phyloP scores from a whole-genome alignment of 2,329 filamentous ascomycete species.

The Phoma herbarum region DNA sequence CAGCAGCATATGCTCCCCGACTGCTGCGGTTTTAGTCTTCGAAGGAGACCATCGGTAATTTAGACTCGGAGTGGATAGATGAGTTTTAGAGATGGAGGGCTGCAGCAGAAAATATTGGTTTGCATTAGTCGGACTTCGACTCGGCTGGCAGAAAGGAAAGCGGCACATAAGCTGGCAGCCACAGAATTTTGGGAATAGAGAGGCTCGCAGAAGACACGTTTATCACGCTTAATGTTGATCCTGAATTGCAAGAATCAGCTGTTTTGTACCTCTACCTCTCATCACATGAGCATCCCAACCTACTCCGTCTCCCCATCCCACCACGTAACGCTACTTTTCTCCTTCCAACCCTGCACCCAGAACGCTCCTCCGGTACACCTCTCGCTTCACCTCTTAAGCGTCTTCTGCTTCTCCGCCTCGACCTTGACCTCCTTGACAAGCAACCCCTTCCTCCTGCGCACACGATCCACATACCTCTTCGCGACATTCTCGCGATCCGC shows the following conservation, averaged over 20 bases:
- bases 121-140: too few relatives aligned
- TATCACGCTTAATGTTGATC: too few relatives aligned
- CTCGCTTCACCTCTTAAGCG: constrained; percentile 65
- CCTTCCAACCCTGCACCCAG: constrained; percentile 15
- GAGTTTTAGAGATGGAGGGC: too few relatives aligned
- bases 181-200: too few relatives aligned
- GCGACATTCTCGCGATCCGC: constrained; percentile 96
- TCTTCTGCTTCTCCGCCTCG: constrained; percentile 93
- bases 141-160: too few relatives aligned
- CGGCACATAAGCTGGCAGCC: too few relatives aligned
- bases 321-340: constrained; percentile 4
- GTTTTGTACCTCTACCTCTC: neutral
- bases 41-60: too few relatives aligned
- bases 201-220: too few relatives aligned
- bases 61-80: too few relatives aligned
- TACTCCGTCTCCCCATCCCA: constrained; percentile 13
- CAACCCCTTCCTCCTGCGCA: constrained; percentile 86
- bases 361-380: constrained; percentile 15
- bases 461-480: constrained; percentile 92
- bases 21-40: too few relatives aligned
- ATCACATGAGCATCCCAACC: neutral
- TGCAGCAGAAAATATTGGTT: too few relatives aligned
- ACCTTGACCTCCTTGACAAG: constrained; percentile 76
- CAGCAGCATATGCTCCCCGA: too few relatives aligned
- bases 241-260: neutral